Percentiles rank a stretch among this genome's conserved stretches.
Evolutionary conservation across 495 filamentous ascomycete genomes (phyloP).

Genomic region (Lasiosphaeria hispida): DNA sequence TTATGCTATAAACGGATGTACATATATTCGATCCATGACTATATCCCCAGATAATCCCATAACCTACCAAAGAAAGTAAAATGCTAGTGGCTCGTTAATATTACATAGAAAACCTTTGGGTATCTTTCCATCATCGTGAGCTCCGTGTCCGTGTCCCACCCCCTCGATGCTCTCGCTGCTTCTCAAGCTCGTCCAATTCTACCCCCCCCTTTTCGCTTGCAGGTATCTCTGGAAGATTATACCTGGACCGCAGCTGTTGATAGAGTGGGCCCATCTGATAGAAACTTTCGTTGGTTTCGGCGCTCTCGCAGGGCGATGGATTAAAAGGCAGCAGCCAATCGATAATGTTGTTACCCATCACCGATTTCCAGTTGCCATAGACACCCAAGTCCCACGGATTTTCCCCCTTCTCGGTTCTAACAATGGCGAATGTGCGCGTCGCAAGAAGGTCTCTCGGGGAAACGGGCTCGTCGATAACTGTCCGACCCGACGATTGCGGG

Average conservation of each 20-base stretch:
- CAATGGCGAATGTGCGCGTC: slow-evolving; percentile 69
- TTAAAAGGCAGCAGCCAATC: slow-evolving; percentile 76
- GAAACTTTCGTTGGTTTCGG: slow-evolving; percentile 48
- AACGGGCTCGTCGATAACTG: neutral
- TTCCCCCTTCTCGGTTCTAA: slow-evolving; percentile 67
- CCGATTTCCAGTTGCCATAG: slow-evolving; percentile 65
- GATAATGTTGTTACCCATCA: slow-evolving; percentile 66
- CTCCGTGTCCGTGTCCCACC: neutral
- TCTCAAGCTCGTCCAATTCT: slow-evolving; percentile 4
- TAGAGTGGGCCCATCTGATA: slow-evolving; percentile 47
- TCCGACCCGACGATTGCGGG: slow-evolving; percentile 7
- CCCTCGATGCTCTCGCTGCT: neutral
- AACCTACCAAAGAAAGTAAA: neutral
- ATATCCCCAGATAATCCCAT: too few relatives aligned
- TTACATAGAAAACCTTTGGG: neutral
- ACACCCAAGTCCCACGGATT: slow-evolving; percentile 75
- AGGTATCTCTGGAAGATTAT: slow-evolving; percentile 32
- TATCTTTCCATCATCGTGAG: neutral
- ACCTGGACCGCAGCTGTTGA: slow-evolving; percentile 35
- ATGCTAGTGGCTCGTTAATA: neutral
- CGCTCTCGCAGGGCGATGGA: slow-evolving; percentile 57
- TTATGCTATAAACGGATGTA: too few relatives aligned
- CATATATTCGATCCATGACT: too few relatives aligned
- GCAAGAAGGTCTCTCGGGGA: slow-evolving; percentile 29
- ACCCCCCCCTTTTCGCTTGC: slow-evolving; percentile 12